Base-by-base conservation (phyloP, 345 rosid species). In the Geranium brycei region DNA sequence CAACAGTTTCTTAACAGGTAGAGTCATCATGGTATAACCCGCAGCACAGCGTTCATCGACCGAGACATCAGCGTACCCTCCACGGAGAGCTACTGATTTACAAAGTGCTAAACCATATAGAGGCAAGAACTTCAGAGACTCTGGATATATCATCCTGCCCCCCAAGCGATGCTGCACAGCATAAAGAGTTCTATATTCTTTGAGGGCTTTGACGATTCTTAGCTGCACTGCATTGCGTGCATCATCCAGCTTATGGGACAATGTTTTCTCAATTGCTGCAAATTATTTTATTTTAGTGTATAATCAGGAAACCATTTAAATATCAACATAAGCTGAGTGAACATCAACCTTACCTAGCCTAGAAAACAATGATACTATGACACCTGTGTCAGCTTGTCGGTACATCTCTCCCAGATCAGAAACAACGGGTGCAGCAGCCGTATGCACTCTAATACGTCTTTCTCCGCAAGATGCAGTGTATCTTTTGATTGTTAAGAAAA, bases 401-500 rank as follows among this genome's bases (percentile, higher is more conserved):
- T 95, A 95, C 99, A 95, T 95, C 71, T 87, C 96, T 70, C 93
- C 92, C 72, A 95, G 85, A 72, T 91, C 91, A 57, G 99, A 19
- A 72, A 88, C 95, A 30, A 91, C 93, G 35, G 96, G 97, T 18
- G 93, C 96, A 51, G 88, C 86, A 56, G 91, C 83, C 6, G 96
- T 95, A 73, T 91, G 99, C 67, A 95, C 89, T 79, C 97, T 87
- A 70, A 95, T 95, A 64, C 97, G 93, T 74, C 99, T 91, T 84
- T 95, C 99, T 75, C 99, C 99, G 57, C 97, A 95, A 57, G 99
- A 95, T 64, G 99, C 97, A 65, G 97, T 95, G 69, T 95, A 95
- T 64, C 99, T 95, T 82, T 72, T 62, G 51, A 74, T 60, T 32
- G 80, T 82, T 75, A 87, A 91, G 82, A 83, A 79, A 73, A 73